A percentile compares a stretch with the other conserved stretches of the same genome.
phyloP scores from a whole-genome alignment of 225 moss, liverwort and hornwort genomes.

The Polytrichum formosum region DNA sequence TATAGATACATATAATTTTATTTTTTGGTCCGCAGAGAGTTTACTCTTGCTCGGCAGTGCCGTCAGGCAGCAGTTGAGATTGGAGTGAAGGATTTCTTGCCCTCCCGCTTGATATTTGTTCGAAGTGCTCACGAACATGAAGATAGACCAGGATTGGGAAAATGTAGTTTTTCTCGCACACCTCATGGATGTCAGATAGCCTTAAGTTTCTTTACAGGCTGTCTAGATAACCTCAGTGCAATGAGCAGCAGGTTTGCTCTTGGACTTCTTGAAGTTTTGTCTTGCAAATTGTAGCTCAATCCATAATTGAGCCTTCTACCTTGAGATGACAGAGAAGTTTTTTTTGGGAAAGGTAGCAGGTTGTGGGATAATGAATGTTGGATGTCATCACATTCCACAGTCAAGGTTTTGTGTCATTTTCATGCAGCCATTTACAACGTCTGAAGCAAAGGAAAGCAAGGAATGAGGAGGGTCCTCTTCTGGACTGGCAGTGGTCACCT shows the following conservation, averaged over 20 bases:
- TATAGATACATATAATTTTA: no score
- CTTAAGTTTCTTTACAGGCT: slow-evolving; percentile 26
- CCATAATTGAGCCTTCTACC: no score
- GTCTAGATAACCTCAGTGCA: slow-evolving; percentile 24
- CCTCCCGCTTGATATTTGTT: slow-evolving; percentile 3
- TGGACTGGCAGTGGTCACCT: slow-evolving; percentile 27
- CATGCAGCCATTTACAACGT: slow-evolving; percentile 26
- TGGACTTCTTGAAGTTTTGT: slow-evolving; percentile 1
- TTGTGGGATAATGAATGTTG: no score
- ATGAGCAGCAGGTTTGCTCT: slow-evolving; percentile 22
- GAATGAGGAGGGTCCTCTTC: slow-evolving; percentile 27
- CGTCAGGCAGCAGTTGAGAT: not conserved
- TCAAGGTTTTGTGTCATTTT: slow-evolving; percentile 1
- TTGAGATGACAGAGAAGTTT: no score
- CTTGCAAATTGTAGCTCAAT: no score
- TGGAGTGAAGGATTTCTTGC: slow-evolving; percentile 1
- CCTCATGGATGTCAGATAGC: slow-evolving; percentile 1
- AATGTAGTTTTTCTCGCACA: not conserved
- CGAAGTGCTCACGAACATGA: not conserved
- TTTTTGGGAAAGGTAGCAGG: no score
- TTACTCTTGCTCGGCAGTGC: not conserved
- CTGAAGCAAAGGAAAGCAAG: slow-evolving; percentile 20
- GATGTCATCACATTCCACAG: not conserved
- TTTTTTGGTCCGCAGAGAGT: slow-evolving; percentile 1
- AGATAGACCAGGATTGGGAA: no score